These are phyloP conservation scores for Schwanniomyces sp. DNA, from an alignment of 805 yeast genomes.

Conservation along the genomic window DNA sequence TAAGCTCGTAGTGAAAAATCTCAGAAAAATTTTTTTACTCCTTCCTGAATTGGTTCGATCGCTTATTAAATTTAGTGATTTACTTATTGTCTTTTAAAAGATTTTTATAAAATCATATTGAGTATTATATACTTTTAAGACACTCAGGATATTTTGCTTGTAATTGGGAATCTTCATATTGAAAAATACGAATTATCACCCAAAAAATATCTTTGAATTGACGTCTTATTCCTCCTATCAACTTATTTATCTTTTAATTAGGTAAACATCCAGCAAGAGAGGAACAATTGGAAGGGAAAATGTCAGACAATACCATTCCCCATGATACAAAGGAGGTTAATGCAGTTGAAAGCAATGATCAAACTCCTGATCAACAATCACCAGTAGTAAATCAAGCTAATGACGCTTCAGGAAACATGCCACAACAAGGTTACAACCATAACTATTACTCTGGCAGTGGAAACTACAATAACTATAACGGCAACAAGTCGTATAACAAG, in stretches of 20 bases:
- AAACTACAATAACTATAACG: slow-evolving; percentile 5
- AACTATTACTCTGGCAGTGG: slow-evolving; percentile 8
- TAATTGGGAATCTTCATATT: slow-evolving; percentile 2
- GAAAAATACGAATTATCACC: not conserved
- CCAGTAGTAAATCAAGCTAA: not conserved
- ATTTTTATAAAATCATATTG: not conserved
- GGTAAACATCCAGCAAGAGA: not conserved
- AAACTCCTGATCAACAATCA: not conserved
- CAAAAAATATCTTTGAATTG: not conserved
- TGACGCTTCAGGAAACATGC: not conserved
- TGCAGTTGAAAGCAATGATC: not conserved
- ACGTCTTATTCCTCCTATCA: slow-evolving; percentile 1
- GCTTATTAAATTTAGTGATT: not conserved
- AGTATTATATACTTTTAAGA: not conserved
- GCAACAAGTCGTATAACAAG: slow-evolving; percentile 9
- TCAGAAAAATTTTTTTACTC: slow-evolving; percentile 1
- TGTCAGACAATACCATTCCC: slow-evolving; percentile 16
- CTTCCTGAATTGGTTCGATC: slow-evolving; percentile 1
- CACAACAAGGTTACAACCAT: slow-evolving; percentile 2
- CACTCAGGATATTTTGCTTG: slow-evolving; percentile 1
- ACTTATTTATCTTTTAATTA: not conserved
- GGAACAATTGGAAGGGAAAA: slow-evolving; percentile 5
- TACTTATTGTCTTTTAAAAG: not conserved
- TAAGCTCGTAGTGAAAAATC: not conserved
- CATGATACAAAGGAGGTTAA: slow-evolving; percentile 3